phyloP scores from a whole-genome alignment of 2,329 filamentous ascomycete genomes.

The Neopestalotiopsis rosae region DNA sequence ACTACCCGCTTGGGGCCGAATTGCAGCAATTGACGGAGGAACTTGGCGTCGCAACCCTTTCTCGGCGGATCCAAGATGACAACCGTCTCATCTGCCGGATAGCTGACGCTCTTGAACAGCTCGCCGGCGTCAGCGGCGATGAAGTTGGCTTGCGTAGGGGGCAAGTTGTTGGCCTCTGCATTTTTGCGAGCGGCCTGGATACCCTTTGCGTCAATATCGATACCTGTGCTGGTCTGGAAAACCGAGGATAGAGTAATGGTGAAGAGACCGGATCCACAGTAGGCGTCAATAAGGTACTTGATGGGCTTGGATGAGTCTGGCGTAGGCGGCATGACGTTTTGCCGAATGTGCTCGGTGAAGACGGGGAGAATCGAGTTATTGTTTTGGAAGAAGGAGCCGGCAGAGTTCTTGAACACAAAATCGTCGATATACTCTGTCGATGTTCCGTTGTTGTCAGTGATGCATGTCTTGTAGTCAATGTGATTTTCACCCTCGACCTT shows the following conservation, averaged over 20 bases:
- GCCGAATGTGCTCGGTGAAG: constrained; percentile 87
- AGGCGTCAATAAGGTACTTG: constrained; percentile 93
- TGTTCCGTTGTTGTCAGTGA: constrained; percentile 83
- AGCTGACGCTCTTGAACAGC: constrained; percentile 78
- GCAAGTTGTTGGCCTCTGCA: constrained; percentile 76
- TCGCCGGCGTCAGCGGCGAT: constrained; percentile 85
- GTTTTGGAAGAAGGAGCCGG: constrained; percentile 98
- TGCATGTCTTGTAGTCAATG: constrained; percentile 83
- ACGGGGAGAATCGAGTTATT: constrained; percentile 94
- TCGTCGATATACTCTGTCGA: constrained; percentile 87
- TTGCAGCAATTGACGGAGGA: constrained; percentile 78
- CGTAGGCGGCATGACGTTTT: constrained; percentile 69
- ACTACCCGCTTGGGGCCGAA: constrained; percentile 82
- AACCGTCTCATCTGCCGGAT: constrained; percentile 80
- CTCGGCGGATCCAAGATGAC: constrained; percentile 97
- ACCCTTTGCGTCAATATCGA: constrained; percentile 83
- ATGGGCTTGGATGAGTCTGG: constrained; percentile 49
- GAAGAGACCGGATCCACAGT: constrained; percentile 96
- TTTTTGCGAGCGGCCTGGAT: constrained; percentile 83
- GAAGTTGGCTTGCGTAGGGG: constrained; percentile 74
- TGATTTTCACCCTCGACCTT: constrained; percentile 63
- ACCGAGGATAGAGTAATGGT: constrained; percentile 88
- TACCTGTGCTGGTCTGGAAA: constrained; percentile 84
- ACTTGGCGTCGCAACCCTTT: constrained; percentile 89
- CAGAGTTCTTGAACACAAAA: constrained; percentile 88